These are phyloP conservation scores for Colletotrichum tropicale DNA, from an alignment of 2,329 filamentous ascomycete species.

Conservation along the genomic window DNA sequence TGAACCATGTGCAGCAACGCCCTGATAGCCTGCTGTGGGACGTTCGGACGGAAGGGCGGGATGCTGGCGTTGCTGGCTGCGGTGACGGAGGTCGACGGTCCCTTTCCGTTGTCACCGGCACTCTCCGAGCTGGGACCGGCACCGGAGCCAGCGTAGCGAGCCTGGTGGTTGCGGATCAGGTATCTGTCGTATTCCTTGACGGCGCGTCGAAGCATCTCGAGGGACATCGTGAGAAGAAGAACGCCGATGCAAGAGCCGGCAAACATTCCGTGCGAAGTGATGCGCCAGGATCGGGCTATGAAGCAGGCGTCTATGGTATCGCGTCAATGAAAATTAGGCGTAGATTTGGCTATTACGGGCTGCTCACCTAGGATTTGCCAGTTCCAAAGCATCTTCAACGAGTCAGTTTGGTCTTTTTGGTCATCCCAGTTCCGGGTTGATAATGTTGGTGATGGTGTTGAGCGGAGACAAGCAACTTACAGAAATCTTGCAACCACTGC, in stretches of 20 bases:
- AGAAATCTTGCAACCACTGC: slow-evolving; percentile 44
- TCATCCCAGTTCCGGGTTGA: background rate
- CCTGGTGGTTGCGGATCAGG: slow-evolving; percentile 57
- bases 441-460: slow-evolving; percentile 4
- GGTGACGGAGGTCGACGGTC: slow-evolving; percentile 1
- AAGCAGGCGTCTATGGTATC: too few relatives aligned
- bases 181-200: slow-evolving; percentile 76
- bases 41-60: slow-evolving; percentile 57
- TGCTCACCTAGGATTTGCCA: too few relatives aligned
- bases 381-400: too few relatives aligned
- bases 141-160: slow-evolving; percentile 21
- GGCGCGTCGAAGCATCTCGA: slow-evolving; percentile 74
- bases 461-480: slow-evolving; percentile 33
- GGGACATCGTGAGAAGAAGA: slow-evolving; percentile 71
- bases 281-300: slow-evolving; percentile 61
- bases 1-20: slow-evolving; percentile 72
- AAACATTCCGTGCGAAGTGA: slow-evolving; percentile 74
- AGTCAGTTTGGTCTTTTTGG: too few relatives aligned
- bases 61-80: slow-evolving; percentile 4
- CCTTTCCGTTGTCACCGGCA: background rate
- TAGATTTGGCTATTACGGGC: too few relatives aligned
- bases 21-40: slow-evolving; percentile 69
- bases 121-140: slow-evolving; percentile 5
- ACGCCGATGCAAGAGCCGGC: slow-evolving; percentile 82
- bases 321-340: slow-evolving; percentile 33